These are phyloP conservation scores for Lichtheimia ramosa DNA, from an alignment of 371 early-diverging fungal genomes.

Conservation along the genomic window DNA sequence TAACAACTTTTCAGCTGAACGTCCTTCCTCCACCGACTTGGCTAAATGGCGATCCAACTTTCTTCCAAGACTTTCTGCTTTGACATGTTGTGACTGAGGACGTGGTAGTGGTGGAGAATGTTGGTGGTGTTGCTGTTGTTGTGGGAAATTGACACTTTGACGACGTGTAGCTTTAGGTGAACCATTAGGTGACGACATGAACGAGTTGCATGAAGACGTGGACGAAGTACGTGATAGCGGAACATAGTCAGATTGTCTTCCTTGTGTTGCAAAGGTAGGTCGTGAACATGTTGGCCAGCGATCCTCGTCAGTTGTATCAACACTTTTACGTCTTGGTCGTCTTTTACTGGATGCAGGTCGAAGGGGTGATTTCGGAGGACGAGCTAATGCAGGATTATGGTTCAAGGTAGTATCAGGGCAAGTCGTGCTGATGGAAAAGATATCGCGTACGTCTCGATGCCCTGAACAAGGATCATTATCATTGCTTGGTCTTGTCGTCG, in stretches of 20 bases:
- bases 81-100: background rate
- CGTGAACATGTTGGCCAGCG: too few species aligned
- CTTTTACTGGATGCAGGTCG: constrained; percentile 19
- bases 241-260: background rate
- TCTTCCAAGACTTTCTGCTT: constrained; percentile 29
- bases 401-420: background rate
- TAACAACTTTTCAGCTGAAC: constrained; percentile 18
- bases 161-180: too few species aligned
- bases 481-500: background rate
- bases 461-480: background rate
- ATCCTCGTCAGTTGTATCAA: background rate
- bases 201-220: constrained; percentile 17
- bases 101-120: background rate
- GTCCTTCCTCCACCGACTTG: constrained; percentile 16
- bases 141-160: too few species aligned
- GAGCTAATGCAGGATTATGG: constrained; percentile 18
- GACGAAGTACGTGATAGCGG: constrained; percentile 22
- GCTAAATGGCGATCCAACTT: constrained; percentile 27
- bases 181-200: constrained; percentile 15
- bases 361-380: constrained; percentile 47
- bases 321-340: constrained; percentile 10
- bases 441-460: constrained; percentile 39
- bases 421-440: constrained; percentile 13
- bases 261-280: too few species aligned
- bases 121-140: background rate